Evolutionary conservation across 2,329 filamentous ascomycete species (phyloP), one percentile per base, ranked within the genome.

Genomic region (Diaporthe longicolla): DNA sequence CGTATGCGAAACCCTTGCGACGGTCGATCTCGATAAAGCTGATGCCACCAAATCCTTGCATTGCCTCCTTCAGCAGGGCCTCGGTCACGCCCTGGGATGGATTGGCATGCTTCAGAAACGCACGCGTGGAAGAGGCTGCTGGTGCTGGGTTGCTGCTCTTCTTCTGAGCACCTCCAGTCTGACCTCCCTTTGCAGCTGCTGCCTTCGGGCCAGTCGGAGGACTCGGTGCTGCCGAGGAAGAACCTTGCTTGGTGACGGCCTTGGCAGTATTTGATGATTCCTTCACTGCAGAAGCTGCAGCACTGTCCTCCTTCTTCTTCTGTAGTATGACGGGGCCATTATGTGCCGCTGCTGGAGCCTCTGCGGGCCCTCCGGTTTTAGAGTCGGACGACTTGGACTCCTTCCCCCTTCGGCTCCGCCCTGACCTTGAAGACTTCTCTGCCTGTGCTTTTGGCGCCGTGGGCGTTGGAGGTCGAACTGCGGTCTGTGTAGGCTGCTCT

Each of bases 71-170:
- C 1, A 98, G 90, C 0, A 95, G 84, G 0, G 92, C 85, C 80
- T 98, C 96, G 0, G 95, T 98, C 61, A 98, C 94, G 19, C 96
- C 96, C 81, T 98, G 96, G 0, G 95, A 97, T 15, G 94, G 91
- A 80, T 97, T 98, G 69, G 93, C 93, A 78, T 95, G 93, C 82
- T 95, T 95, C 75, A 95, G 86, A 79, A 95, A 95, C 26, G 92
- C 93, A 65, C 93, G 92, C 21, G 89, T 90, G 10, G 88, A 88
- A 13, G 89, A 87, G 1, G 86, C 76, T 4, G 83, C 83, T 10
- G 83, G 78, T 29, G 77, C 76, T 29, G 79, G 74, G 40, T 76
- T 43, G 70, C 79, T 76, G 10, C 76, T 77, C 75, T 84, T 84
- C 77, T 83, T 84, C 63, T 76, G 75, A 6, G 75, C 74, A 21